Percentiles rank a stretch among this genome's conserved stretches.
Evolutionary conservation across 2,329 filamentous ascomycete genomes (phyloP).

Genomic region (Paramyrothecium sp.): DNA sequence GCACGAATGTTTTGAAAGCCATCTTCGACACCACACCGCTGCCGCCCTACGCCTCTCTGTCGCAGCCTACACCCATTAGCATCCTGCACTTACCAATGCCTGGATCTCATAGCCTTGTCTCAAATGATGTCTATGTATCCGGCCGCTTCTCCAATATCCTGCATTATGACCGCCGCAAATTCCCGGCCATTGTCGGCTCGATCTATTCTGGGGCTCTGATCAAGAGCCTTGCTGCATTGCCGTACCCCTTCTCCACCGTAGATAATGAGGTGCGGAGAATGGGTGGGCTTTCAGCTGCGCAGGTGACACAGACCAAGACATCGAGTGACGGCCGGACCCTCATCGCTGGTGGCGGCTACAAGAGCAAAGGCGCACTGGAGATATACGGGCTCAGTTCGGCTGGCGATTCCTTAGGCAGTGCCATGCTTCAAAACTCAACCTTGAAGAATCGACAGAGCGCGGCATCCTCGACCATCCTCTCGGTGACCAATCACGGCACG

Average conservation of each 20-base stretch:
- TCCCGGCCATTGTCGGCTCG: slow-evolving; percentile 73
- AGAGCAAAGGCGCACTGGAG: slow-evolving; percentile 85
- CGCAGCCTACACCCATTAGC: slow-evolving; percentile 77
- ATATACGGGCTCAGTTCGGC: slow-evolving; percentile 64
- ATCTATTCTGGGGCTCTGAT: slow-evolving; percentile 82
- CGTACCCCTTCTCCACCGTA: slow-evolving; percentile 64
- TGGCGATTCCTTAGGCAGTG: slow-evolving; percentile 21
- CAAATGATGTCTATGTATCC: slow-evolving; percentile 82
- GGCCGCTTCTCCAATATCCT: slow-evolving; percentile 87
- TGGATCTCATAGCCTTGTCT: slow-evolving; percentile 51
- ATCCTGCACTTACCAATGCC: slow-evolving; percentile 73
- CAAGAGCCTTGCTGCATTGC: slow-evolving; percentile 69
- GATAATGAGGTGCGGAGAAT: slow-evolving; percentile 57
- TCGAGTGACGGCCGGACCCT: slow-evolving; percentile 60
- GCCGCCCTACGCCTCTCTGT: slow-evolving; percentile 66
- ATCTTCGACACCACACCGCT: slow-evolving; percentile 53
- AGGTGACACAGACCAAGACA: slow-evolving; percentile 53
- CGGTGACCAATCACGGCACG: slow-evolving; percentile 77
- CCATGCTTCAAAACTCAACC: slow-evolving; percentile 39
- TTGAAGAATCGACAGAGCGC: slow-evolving; percentile 83
- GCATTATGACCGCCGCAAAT: slow-evolving; percentile 84
- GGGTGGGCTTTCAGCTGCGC: slow-evolving; percentile 53
- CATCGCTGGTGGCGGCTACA: slow-evolving; percentile 86
- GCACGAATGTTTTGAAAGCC: slow-evolving; percentile 27
- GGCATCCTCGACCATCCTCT: slow-evolving; percentile 76